These are phyloP conservation scores for Strigomonas galati DNA, from an alignment of 208 protist genomes.

Conservation along the genomic window DNA sequence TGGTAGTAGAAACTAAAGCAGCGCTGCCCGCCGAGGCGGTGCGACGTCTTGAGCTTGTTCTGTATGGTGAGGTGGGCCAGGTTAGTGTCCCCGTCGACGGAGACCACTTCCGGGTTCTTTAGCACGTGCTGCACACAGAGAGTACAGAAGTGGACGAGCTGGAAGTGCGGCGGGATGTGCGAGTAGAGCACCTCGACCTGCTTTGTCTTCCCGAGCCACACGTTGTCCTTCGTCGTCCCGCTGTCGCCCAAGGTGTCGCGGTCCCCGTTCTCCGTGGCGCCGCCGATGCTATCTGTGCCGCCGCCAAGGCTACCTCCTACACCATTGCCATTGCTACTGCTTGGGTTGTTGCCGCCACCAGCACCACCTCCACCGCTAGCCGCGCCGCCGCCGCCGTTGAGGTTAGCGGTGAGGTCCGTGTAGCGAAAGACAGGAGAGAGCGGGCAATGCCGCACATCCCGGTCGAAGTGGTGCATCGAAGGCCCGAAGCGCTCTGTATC, in stretches of 20 bases:
- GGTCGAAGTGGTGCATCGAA: background rate
- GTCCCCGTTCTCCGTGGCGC: too few species aligned
- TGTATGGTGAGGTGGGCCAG: conserved; percentile 53
- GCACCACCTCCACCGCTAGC: too few species aligned
- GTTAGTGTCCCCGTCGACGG: conserved; percentile 64
- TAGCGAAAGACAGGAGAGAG: background rate
- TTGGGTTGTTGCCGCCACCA: background rate
- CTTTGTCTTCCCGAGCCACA: conserved; percentile 75
- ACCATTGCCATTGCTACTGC: conserved; percentile 4
- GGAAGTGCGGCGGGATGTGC: conserved; percentile 58
- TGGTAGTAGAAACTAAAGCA: conserved; percentile 73
- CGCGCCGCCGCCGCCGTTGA: too few species aligned
- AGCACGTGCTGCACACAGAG: conserved; percentile 73
- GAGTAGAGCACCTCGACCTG: conserved; percentile 73
- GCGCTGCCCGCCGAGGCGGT: conserved; percentile 49
- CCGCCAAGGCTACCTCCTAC: background rate
- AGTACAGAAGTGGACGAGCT: conserved; percentile 63
- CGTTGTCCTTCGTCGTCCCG: conserved; percentile 4
- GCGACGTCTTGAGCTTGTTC: conserved; percentile 54
- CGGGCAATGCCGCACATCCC: background rate
- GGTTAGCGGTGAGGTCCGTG: background rate
- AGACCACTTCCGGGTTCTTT: conserved; percentile 56
- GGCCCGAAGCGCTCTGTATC: conserved; percentile 36
- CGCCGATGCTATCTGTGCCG: background rate
- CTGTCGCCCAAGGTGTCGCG: background rate